Evolutionary conservation across 768 basidiomycete species (phyloP).

Genomic region (Amanita polypyramis): DNA sequence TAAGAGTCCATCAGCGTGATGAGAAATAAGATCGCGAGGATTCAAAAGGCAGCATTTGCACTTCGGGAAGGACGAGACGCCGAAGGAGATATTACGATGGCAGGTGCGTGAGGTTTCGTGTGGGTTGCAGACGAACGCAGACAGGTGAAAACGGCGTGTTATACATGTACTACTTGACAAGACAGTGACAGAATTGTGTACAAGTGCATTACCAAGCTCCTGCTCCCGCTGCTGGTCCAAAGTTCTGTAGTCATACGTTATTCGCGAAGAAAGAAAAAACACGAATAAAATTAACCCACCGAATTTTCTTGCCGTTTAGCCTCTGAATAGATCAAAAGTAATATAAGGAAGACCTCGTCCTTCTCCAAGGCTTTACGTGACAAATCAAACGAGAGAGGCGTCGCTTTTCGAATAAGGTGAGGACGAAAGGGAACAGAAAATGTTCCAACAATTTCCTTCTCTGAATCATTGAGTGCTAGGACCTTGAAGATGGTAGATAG

Average conservation of each 20-base stretch:
- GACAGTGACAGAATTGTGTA: not conserved
- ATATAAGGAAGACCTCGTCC: slow-evolving; percentile 30
- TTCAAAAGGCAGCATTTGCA: slow-evolving; percentile 49
- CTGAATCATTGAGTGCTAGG: slow-evolving; percentile 17
- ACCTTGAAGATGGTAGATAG: not conserved
- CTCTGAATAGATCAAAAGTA: slow-evolving; percentile 30
- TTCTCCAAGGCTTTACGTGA: slow-evolving; percentile 27
- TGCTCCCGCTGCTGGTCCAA: not conserved
- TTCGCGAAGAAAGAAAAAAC: no score
- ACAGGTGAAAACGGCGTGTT: no score
- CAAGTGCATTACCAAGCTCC: slow-evolving; percentile 1
- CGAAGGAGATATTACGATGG: slow-evolving; percentile 44
- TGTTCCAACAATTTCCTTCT: slow-evolving; percentile 22
- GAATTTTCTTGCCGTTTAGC: slow-evolving; percentile 27
- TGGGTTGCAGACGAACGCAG: no score
- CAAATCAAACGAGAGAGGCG: slow-evolving; percentile 28
- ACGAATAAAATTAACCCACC: slow-evolving; percentile 14
- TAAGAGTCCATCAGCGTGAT: slow-evolving; percentile 75
- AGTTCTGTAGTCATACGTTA: not conserved
- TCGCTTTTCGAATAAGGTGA: slow-evolving; percentile 33
- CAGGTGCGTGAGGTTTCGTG: not conserved
- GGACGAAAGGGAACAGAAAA: slow-evolving; percentile 38
- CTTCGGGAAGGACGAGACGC: slow-evolving; percentile 28
- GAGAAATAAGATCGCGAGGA: slow-evolving; percentile 60
- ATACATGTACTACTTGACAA: not conserved